These are phyloP conservation scores for Poa annua DNA, from an alignment of 176 grass and related monocot species.

Conservation along the genomic window DNA sequence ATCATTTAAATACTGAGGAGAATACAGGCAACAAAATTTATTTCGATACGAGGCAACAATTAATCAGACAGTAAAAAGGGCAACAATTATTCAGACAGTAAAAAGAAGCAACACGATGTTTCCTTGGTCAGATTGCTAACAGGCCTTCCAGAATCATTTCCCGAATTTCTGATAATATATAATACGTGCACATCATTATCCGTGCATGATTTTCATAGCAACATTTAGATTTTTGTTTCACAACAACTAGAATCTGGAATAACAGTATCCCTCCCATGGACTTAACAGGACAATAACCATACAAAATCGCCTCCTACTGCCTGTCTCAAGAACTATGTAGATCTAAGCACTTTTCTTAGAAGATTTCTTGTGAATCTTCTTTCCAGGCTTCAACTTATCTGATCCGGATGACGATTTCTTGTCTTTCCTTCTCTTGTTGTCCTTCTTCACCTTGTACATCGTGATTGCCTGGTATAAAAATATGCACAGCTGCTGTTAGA, in stretches of 20 bases:
- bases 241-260: background rate
- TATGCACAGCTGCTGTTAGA: conserved; percentile 28
- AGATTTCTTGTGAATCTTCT: conserved; percentile 70
- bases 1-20: background rate
- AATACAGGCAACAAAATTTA: background rate
- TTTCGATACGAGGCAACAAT: no score
- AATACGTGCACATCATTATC: background rate
- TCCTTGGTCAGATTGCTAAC: background rate
- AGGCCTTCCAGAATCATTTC: background rate
- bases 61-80: background rate
- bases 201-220: conserved; percentile 21
- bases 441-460: conserved; percentile 84
- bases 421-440: conserved; percentile 72
- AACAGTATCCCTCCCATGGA: conserved; percentile 40
- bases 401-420: conserved; percentile 41
- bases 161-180: background rate
- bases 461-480: conserved; percentile 67
- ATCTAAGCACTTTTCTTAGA: conserved; percentile 62
- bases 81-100: background rate
- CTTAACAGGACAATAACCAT: conserved; percentile 34
- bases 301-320: conserved; percentile 1
- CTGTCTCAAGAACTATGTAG: conserved; percentile 8
- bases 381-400: conserved; percentile 63
- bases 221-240: conserved; percentile 23
- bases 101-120: no score